phyloP scores from a whole-genome alignment of 192 early-diverging fungal species.

The Podila horticola region DNA sequence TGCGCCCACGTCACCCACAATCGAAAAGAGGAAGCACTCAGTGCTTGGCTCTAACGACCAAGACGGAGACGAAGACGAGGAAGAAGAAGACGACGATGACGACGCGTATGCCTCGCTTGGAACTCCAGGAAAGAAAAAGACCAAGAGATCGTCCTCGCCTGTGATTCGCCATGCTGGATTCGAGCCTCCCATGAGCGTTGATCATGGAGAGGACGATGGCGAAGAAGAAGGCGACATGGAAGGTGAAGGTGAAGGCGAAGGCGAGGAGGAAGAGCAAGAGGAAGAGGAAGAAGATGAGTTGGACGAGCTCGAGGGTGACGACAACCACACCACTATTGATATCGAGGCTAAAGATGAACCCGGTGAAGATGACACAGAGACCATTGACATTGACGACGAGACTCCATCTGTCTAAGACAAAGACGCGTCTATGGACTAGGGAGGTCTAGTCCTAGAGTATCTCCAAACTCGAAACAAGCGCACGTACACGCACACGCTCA shows the following conservation, averaged over 20 bases:
- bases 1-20: not conserved
- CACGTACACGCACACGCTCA: too few relatives aligned
- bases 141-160: conserved; percentile 6
- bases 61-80: conserved; percentile 5
- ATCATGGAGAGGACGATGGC: not conserved
- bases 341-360: not conserved
- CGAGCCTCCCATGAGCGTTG: not conserved
- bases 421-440: too few relatives aligned
- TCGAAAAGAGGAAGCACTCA: conserved; percentile 22
- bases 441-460: too few relatives aligned
- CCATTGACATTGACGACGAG: conserved; percentile 11
- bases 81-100: conserved; percentile 12
- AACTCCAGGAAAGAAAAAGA: conserved; percentile 16
- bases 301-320: conserved; percentile 22
- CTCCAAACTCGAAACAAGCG: too few relatives aligned
- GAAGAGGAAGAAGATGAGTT: conserved; percentile 17
- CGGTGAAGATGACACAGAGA: not conserved
- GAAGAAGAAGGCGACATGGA: not conserved
- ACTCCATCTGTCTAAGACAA: conserved; percentile 1
- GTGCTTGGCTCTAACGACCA: conserved; percentile 3
- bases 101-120: conserved; percentile 11
- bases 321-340: not conserved
- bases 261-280: conserved; percentile 20
- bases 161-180: conserved; percentile 6
- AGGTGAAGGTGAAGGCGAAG: not conserved